These are phyloP conservation scores for Lactarius trivialis DNA, from an alignment of 768 basidiomycete species.

Conservation along the genomic window DNA sequence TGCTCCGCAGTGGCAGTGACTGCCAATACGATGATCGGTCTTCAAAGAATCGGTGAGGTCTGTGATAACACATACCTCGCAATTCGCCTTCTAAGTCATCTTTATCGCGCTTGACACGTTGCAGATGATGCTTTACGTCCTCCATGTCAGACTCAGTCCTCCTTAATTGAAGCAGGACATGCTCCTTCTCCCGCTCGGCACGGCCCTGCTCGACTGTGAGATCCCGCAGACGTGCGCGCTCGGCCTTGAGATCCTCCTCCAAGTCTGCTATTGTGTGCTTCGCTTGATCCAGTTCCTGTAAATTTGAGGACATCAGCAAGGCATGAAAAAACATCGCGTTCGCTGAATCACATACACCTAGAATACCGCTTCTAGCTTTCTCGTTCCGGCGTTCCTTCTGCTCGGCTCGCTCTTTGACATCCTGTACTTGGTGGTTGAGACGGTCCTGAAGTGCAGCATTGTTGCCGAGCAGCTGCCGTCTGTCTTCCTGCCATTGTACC, in stretches of 20 bases:
- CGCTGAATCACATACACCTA: conserved; percentile 40
- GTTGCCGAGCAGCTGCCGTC: conserved; percentile 55
- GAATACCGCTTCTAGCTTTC: conserved; percentile 42
- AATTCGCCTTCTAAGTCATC: conserved; percentile 67
- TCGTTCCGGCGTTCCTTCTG: conserved; percentile 49
- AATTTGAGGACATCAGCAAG: conserved; percentile 8
- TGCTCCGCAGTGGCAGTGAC: conserved; percentile 66
- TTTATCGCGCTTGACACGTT: conserved; percentile 66
- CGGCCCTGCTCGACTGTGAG: conserved; percentile 58
- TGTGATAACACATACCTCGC: conserved; percentile 42
- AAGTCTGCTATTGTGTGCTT: conserved; percentile 59
- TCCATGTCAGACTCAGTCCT: conserved; percentile 77
- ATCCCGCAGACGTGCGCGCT: conserved; percentile 57
- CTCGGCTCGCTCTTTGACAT: conserved; percentile 50
- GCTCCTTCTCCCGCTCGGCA: conserved; percentile 58
- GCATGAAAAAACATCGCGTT: neutral
- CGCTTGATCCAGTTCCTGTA: conserved; percentile 66
- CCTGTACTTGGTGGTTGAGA: conserved; percentile 54
- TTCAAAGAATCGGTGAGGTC: neutral
- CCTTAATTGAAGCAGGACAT: conserved; percentile 55
- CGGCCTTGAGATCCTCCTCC: conserved; percentile 62
- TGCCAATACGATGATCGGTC: conserved; percentile 24
- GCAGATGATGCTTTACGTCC: conserved; percentile 62
- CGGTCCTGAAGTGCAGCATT: conserved; percentile 66
- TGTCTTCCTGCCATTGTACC: conserved; percentile 65